Base-by-base conservation (phyloP, 495 filamentous ascomycete genomes). In the Aspergillus mulundensis region DNA sequence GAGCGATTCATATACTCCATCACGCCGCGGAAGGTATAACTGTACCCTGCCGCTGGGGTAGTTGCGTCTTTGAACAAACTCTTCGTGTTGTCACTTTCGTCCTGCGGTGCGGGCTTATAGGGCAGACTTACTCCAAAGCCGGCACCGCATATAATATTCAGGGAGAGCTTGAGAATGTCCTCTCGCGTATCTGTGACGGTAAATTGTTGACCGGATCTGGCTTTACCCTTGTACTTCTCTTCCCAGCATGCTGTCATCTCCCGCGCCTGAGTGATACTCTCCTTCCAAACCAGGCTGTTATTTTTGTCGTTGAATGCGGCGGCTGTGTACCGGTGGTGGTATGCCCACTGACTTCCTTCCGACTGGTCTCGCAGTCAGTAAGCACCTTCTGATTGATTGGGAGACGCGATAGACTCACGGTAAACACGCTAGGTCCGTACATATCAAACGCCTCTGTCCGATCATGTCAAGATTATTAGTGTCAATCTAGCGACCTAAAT, bases 241-340 rank as follows among this genome's bases (percentile, higher is more conserved):
- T 61, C 43, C 77, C 76, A 80, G 58, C 63, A 60, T 7, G 62
- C 40, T n/a, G 67, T 53, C 67, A 76, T 72, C 6, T 59, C 63
- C 0, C 42, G 36, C 1, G 58, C 59, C 52, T 73, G 67, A 1
- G 45, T 41, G 18, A 75, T 53, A 0, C 61, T 57, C 40, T 77
- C 68, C 5, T 61, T 24, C 77, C 77, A 83, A 0, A 81, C 78
- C 1, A 77, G 49, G 10, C 54, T 53, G 46, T 75, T 79, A 58
- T 72, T 78, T 47, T 70, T 73, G 55, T 83, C 77, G 39, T 73
- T 78, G 65, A 82, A 81, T 10, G 69, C 67, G 0, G 59, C 51
- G 3, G 68, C 63, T 0, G 72, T 67, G 8, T 75, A 54, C 47
- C 75, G 80, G 15, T 78, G 69, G 48, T 79, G 75, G 18, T 61